Evolutionary conservation across 768 basidiomycete genomes (phyloP), one percentile per base, ranked within the genome.

Genomic region (Termitomyces sp.): DNA sequence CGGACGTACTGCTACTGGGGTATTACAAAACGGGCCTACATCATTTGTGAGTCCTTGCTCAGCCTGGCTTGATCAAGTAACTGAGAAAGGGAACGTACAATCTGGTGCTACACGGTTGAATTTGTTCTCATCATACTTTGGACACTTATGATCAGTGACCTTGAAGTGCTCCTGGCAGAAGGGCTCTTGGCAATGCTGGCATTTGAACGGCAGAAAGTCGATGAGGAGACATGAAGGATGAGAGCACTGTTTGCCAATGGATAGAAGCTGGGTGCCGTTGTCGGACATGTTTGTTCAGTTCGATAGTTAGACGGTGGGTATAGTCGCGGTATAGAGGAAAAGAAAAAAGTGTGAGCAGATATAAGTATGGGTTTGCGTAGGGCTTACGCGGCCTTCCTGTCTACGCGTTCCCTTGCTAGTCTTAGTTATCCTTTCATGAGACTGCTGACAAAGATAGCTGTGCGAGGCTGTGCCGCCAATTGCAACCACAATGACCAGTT

Each of bases 201-300:
- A 95, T 72, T 87, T 89, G 79, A 93, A 89, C 0, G 92, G 91
- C 12, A 94, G 76, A 63, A 93, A 93, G 76, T 94, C 92, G 67
- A 93, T 81, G 61, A 89, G 80, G 30, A 78, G 71, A 72, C 92
- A 94, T 1, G 82, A 72, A 0, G 81, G 68, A 51, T 83, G 77
- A 14, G 87, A 83, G 72, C 92, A 94, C 65, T 90, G 87, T 57
- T 82, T 79, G 7, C 90, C 89, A 62, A 93, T 70, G 40, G 75
- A 71, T 58, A 93, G 81, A 10, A 93, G 74, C 20, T 86, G 79
- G n/a, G 73, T 63, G 55, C 87, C 81, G 55, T 72, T 79, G 51
- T 79, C 46, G 18, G 36, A 64, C 55, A 42, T 68, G 58, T 36
- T 65, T 62, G 53, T 57, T 65, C 58, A 20, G 20, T 37, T 26